phyloP scores from a whole-genome alignment of 179 eudicot genomes.

The Pouteria campechiana region DNA sequence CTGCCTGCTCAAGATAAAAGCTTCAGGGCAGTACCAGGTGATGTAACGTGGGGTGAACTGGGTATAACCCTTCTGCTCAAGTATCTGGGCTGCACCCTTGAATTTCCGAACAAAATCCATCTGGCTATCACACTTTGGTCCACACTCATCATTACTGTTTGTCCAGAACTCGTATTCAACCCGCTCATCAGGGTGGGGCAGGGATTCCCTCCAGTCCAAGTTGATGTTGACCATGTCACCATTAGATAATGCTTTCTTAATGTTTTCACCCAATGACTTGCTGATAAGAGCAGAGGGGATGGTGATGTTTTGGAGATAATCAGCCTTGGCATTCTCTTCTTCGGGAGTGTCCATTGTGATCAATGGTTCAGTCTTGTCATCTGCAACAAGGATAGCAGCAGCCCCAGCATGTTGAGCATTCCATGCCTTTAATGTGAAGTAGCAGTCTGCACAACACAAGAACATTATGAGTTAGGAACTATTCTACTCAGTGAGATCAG shows the following conservation, averaged over 20 bases:
- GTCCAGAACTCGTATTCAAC: constrained; percentile 83
- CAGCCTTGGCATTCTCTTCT: constrained; percentile 28
- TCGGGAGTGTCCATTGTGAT: constrained; percentile 72
- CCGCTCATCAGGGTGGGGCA: constrained; percentile 69
- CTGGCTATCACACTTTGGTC: constrained; percentile 54
- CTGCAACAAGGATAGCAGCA: constrained; percentile 61
- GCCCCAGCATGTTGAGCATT: constrained; percentile 66
- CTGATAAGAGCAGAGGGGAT: constrained; percentile 60
- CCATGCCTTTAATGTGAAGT: constrained; percentile 65
- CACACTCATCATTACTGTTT: constrained; percentile 61
- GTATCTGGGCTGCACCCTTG: constrained; percentile 64
- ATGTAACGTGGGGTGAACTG: constrained; percentile 59
- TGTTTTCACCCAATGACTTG: constrained; percentile 41
- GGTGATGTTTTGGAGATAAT: constrained; percentile 48
- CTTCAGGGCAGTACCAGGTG: constrained; percentile 74
- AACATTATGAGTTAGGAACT: not conserved
- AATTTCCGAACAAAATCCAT: constrained; percentile 40
- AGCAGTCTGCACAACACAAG: constrained; percentile 35
- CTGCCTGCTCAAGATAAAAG: constrained; percentile 42
- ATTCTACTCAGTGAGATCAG: too few relatives aligned
- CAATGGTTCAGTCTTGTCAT: constrained; percentile 43
- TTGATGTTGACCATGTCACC: constrained; percentile 45
- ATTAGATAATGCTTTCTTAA: constrained; percentile 32
- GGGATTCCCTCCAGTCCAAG: constrained; percentile 68
- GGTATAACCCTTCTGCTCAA: constrained; percentile 61